phyloP scores from a whole-genome alignment of 345 rosid genomes.

The Eucalyptus curtisii region DNA sequence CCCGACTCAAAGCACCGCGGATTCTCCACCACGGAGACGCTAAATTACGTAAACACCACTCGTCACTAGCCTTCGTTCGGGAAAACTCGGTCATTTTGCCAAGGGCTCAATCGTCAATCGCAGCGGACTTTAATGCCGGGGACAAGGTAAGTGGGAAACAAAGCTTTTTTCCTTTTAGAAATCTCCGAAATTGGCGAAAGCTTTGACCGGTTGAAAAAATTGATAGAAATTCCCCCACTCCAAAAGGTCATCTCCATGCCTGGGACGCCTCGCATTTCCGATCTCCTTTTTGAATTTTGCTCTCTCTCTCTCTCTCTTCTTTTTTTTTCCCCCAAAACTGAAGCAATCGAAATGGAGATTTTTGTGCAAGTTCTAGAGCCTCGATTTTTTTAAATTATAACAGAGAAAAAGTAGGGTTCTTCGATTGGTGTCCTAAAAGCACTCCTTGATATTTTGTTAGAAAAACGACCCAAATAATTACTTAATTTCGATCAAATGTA shows the following conservation, averaged over 20 bases:
- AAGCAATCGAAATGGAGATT: background rate
- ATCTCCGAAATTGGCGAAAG: background rate
- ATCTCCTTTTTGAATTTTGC: background rate
- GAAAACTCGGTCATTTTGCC: background rate
- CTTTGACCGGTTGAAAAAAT: background rate
- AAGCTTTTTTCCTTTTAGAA: background rate
- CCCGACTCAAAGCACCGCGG: background rate
- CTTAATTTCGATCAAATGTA: accelerated
- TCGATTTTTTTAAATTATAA: background rate
- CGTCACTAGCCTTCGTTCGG: background rate
- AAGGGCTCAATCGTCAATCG: background rate
- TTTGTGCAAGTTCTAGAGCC: background rate
- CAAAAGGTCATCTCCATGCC: background rate
- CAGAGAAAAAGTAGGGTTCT: background rate
- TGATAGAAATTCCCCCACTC: background rate
- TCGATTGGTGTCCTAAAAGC: background rate
- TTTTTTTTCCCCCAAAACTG: background rate
- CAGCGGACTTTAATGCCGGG: background rate
- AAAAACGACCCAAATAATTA: background rate
- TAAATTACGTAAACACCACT: background rate
- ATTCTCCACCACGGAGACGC: background rate
- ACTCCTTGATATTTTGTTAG: background rate
- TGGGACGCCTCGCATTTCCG: background rate
- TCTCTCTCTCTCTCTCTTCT: accelerated
- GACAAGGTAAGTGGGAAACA: background rate